These are phyloP conservation scores for Alternaria triticina DNA, from an alignment of 2,329 filamentous ascomycete genomes.

Conservation along the genomic window DNA sequence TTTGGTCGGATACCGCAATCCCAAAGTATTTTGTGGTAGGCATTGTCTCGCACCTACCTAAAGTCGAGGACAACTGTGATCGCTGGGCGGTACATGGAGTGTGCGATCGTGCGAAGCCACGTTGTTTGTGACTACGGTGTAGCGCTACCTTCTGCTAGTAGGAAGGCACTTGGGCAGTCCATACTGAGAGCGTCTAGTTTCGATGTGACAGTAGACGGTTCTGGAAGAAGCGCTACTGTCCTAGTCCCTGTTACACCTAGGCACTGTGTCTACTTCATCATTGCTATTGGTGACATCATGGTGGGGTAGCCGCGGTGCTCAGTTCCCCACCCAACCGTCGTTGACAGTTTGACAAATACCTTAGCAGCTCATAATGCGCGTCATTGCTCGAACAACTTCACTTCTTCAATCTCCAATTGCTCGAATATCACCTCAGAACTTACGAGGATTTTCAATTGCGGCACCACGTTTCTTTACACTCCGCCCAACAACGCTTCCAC, in stretches of 20 bases:
- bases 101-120: too few relatives aligned
- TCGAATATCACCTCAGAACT: background rate
- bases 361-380: constrained; percentile 19
- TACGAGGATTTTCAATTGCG: constrained; percentile 18
- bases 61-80: too few relatives aligned
- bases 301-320: constrained; percentile 21
- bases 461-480: background rate
- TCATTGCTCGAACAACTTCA: constrained; percentile 15
- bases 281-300: constrained; percentile 22
- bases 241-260: too few relatives aligned
- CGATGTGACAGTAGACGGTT: background rate
- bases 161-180: too few relatives aligned
- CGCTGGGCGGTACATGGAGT: too few relatives aligned
- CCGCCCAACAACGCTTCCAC: background rate
- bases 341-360: constrained; percentile 23
- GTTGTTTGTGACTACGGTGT: background rate
- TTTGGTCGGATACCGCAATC: too few relatives aligned
- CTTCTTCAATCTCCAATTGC: constrained; percentile 10
- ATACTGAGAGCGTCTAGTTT: background rate
- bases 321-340: constrained; percentile 13
- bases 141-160: background rate
- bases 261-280: background rate
- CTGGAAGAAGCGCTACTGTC: background rate
- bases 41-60: too few relatives aligned
- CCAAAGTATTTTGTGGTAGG: too few relatives aligned